A percentile compares a stretch with the other conserved stretches of the same genome.
Evolutionary conservation across 2,329 filamentous ascomycete species (phyloP).

Genomic region (Rhynchosporium secalis): DNA sequence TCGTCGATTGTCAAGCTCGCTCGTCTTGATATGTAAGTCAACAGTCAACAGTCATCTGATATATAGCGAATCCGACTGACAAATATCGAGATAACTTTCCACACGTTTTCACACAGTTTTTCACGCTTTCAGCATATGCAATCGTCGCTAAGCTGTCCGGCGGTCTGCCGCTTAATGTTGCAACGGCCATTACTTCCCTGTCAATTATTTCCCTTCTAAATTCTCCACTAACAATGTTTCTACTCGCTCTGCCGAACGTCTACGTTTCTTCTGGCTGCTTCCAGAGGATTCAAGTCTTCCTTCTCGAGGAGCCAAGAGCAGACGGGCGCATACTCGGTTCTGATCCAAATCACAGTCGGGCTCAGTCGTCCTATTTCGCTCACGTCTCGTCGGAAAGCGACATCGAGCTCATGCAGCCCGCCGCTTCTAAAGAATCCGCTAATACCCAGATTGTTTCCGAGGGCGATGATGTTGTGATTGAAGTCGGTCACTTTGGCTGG

Average conservation of each 20-base stretch:
- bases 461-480: slow-evolving; percentile 2
- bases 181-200: slow-evolving; percentile 4
- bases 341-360: background rate
- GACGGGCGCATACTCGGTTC: slow-evolving; percentile 6
- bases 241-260: slow-evolving; percentile 6
- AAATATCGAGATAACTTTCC: background rate
- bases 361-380: no score
- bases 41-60: background rate
- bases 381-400: background rate
- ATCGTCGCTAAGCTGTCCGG: slow-evolving; percentile 1
- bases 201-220: slow-evolving; percentile 4
- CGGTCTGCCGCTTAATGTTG: background rate
- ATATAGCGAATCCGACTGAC: background rate
- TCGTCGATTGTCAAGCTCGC: background rate
- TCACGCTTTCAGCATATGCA: slow-evolving; percentile 3
- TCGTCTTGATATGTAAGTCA: slow-evolving; percentile 5
- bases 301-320: slow-evolving; percentile 5
- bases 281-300: slow-evolving; percentile 9
- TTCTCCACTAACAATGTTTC: slow-evolving; percentile 5
- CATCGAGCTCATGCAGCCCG: background rate
- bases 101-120: slow-evolving; percentile 3
- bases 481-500: background rate
- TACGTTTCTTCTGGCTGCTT: slow-evolving; percentile 7
- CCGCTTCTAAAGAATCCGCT: background rate
- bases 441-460: background rate